A percentile compares a stretch with the other conserved stretches of the same genome.
phyloP scores from a whole-genome alignment of 148 eudicot genomes.

The Silene uniflora region DNA sequence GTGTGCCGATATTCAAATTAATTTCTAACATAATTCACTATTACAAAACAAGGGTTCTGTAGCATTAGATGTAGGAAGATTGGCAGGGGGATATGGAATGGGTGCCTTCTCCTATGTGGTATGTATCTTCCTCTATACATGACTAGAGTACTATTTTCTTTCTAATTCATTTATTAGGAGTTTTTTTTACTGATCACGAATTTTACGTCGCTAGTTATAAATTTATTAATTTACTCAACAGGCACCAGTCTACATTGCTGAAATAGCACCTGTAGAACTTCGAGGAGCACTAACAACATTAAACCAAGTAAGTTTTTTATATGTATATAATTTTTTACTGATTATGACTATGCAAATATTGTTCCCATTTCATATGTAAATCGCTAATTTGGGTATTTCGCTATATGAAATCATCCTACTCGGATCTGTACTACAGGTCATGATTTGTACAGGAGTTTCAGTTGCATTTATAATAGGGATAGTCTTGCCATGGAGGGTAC shows the following conservation, averaged over 20 bases:
- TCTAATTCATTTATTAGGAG: background rate
- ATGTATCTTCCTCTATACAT: constrained; percentile 10
- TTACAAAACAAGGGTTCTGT: constrained; percentile 42
- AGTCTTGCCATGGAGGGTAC: constrained; percentile 65
- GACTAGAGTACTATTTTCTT: background rate
- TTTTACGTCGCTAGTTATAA: no score
- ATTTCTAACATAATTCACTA: background rate
- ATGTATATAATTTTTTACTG: background rate
- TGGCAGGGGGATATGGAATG: constrained; percentile 96
- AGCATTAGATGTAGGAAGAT: constrained; percentile 70
- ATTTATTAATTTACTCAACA: constrained; percentile 19
- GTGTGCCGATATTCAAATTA: background rate
- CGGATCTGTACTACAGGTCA: constrained; percentile 41
- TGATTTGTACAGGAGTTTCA: constrained; percentile 85
- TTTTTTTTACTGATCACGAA: no score
- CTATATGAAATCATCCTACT: no score
- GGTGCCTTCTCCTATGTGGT: constrained; percentile 95
- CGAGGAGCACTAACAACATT: constrained; percentile 81
- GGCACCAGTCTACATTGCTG: constrained; percentile 93
- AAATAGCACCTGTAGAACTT: constrained; percentile 83
- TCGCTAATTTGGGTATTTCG: no score
- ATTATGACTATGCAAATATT: background rate
- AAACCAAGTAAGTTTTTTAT: constrained; percentile 66
- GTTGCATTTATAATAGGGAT: constrained; percentile 76
- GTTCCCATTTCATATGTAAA: no score